Evolutionary conservation across 2,329 filamentous ascomycete species (phyloP).

Genomic region (Penicillium olsonii): DNA sequence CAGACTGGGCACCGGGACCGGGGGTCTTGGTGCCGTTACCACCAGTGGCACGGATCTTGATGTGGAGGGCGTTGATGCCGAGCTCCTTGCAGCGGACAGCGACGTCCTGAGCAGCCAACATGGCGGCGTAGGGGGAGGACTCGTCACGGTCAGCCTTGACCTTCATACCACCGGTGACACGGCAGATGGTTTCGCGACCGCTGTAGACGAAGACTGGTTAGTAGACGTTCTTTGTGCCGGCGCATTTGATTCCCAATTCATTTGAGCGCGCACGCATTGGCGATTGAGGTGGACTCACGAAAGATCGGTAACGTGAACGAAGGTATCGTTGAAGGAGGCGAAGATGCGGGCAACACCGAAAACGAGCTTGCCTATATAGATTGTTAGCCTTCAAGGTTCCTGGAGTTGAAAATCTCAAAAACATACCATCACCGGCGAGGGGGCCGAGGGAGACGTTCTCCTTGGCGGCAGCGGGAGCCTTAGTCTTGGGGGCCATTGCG

Average conservation of each 20-base stretch:
- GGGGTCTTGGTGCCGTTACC: constrained; percentile 99
- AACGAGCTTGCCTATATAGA: constrained; percentile 78
- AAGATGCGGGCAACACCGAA: constrained; percentile 98
- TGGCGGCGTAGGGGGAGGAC: constrained; percentile 99
- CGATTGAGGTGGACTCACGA: constrained; percentile 57
- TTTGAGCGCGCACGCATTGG: constrained; percentile 4
- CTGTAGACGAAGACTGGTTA: constrained; percentile 64
- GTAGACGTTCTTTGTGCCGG: constrained; percentile 48
- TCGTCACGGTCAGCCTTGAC: constrained; percentile 99
- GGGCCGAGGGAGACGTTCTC: constrained; percentile 99
- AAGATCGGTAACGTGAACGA: constrained; percentile 99
- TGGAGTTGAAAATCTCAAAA: constrained; percentile 3
- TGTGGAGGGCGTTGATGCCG: constrained; percentile 93
- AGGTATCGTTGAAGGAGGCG: constrained; percentile 90
- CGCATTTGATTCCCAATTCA: constrained; percentile 6
- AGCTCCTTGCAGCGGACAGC: constrained; percentile 86
- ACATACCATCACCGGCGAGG: constrained; percentile 89
- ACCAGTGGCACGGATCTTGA: constrained; percentile 99
- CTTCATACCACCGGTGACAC: constrained; percentile 99
- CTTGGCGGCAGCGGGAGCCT: constrained; percentile 72
- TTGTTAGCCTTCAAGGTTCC: neutral
- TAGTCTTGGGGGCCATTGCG: constrained; percentile 86
- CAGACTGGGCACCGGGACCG: constrained; percentile 97
- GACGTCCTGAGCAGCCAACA: constrained; percentile 99
- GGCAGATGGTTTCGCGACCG: constrained; percentile 99